Percentiles rank a stretch among this genome's conserved stretches.
Conservation (phyloP, 192 early-diverging fungal species). For the Backusella luteola region DNA sequence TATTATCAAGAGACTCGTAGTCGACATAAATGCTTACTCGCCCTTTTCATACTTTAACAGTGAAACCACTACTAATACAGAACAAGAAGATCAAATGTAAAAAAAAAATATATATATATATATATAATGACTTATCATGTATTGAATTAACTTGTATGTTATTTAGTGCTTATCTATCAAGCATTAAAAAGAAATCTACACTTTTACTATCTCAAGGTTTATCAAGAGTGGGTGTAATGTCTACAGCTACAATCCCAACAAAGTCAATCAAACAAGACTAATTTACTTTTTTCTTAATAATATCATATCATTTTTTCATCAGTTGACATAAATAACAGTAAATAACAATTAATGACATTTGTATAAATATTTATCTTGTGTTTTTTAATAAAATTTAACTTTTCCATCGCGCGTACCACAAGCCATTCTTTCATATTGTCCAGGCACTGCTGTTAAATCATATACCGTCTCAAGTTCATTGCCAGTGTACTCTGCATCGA, state of each 20-base stretch:
- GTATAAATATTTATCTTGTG: not conserved
- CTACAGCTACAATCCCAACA: not conserved
- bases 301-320: not conserved
- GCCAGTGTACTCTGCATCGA: slow-evolving; percentile 28
- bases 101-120: no score
- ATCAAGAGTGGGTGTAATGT: not conserved
- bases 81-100: not conserved
- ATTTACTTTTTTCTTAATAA: not conserved
- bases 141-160: not conserved
- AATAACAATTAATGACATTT: no score
- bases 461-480: slow-evolving; percentile 26
- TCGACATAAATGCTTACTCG: not conserved
- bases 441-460: not conserved
- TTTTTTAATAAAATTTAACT: slow-evolving; percentile 15
- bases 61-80: not conserved
- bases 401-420: slow-evolving; percentile 19
- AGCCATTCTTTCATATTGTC: slow-evolving; percentile 8
- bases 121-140: not conserved
- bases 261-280: not conserved
- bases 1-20: not conserved
- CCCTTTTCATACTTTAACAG: not conserved
- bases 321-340: not conserved
- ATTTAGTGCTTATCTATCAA: not conserved
- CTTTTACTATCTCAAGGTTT: slow-evolving; percentile 1
- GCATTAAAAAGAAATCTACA: not conserved